Evolutionary conservation across 345 rosid genomes (phyloP), one percentile per base, ranked within the genome.

Genomic region (Pelargonium nanum): DNA sequence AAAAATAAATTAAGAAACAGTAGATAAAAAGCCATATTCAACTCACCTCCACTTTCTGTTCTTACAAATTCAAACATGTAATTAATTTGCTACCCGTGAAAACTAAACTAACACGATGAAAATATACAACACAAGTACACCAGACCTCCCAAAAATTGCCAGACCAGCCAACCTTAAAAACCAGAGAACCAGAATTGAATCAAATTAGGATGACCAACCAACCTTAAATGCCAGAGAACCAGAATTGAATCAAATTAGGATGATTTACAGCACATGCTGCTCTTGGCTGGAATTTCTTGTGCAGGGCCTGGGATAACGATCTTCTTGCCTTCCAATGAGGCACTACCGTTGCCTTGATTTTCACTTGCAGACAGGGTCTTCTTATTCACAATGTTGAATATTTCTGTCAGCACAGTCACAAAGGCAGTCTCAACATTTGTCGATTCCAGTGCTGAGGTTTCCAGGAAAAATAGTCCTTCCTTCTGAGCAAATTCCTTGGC

Each of bases 381-480:
- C 66, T 61, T 71, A 63, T 63, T 62, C 23, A 71, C 58, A 45
- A 53, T 58, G 22, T 68, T 63, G 64, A 60, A 71, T 48, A 71
- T 66, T 45, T 71, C 71, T 0, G 70, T 71, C 59, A 66, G 19
- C 24, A 66, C 60, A 0, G 68, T 71, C 24, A 58, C 9, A 53
- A 71, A 71, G 21, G 75, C 75, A 2, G 54, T 40, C 58, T 71
- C 75, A 6, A 66, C 75, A 44, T 71, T 71, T 7, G 68, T 66
- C 6, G 70, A 66, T 51, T 71, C 64, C 20, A 71, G 61, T 32
- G 75, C 71, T 1, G 75, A 71, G 23, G 75, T 66, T 67, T 71
- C 75, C 64, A 66, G 45, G 60, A 66, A 71, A 58, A 62, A 71
- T 5, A 71, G 64, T 23, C 67, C 55, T 71, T 71, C 71, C 60